Percentiles rank a stretch among this genome's conserved stretches.
phyloP scores from a whole-genome alignment of 225 moss, liverwort and hornwort species.

The Antitrichia curtipendula region DNA sequence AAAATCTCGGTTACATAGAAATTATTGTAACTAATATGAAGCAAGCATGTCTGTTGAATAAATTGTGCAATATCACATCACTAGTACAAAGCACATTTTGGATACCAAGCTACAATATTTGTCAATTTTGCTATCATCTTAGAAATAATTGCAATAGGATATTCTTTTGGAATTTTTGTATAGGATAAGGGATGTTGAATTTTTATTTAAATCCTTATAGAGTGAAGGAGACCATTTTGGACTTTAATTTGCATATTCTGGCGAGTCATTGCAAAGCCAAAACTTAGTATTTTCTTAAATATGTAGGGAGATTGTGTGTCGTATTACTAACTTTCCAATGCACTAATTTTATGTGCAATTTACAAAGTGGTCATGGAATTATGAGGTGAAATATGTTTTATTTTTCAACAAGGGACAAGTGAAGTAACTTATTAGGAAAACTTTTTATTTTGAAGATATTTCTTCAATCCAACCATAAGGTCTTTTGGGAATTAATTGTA shows the following conservation, averaged over 20 bases:
- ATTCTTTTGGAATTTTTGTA: not conserved
- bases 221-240: rapidly evolving
- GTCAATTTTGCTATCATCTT: not conserved
- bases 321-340: not conserved
- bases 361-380: not conserved
- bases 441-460: not conserved
- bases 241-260: not conserved
- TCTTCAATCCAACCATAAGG: not conserved
- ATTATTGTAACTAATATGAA: no score
- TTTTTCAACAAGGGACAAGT: not conserved
- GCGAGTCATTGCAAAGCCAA: not conserved
- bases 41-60: not conserved
- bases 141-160: not conserved
- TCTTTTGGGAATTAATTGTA: rapidly evolving
- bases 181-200: not conserved
- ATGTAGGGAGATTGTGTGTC: rapidly evolving
- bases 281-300: not conserved
- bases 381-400: not conserved
- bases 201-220: no score
- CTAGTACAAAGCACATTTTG: rapidly evolving
- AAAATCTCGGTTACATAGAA: rapidly evolving
- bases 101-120: not conserved
- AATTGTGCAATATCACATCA: no score
- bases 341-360: not conserved
- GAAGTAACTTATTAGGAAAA: rapidly evolving